Base-by-base conservation (phyloP, 192 early-diverging fungal genomes). In the Dissophora globulifera region DNA sequence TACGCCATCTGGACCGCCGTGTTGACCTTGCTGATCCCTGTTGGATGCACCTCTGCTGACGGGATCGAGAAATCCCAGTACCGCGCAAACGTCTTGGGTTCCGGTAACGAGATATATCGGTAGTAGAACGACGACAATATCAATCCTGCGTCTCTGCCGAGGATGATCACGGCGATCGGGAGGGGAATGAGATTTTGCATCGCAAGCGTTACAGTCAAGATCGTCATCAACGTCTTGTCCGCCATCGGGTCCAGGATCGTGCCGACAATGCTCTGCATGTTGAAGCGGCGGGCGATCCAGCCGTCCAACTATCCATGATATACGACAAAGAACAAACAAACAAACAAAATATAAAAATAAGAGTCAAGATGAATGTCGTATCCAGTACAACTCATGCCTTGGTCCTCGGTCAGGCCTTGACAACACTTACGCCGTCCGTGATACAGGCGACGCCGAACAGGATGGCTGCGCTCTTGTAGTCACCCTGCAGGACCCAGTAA, bases 151-250 rank as follows among this genome's bases (percentile, higher is more conserved):
- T 99, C 97, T 3, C 97, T 83, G 3, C 90, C 93, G 12, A 99
- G 75, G 60, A 99, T 99, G 1, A 97, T 61, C 8, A 69, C 80
- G 1, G 93, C 94, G 46, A 99, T 82, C 1, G 87, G 80, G 9
- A 88, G 62, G 10, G 96, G 95, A 42, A 99, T 62, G 46, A 95
- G 65, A 15, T 83, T 85, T 16, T 88, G 83, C 69, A 86, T 87
- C 7, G 85, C 86, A 35, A 97, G 75, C 15, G 92, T 88, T 16
- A 97, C 78, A 15, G 93, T 93, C 59, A 99, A 61, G 17, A 91
- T 88, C 0, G 96, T 96, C 94, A 97, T 96, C 17, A 97, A 70
- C 4, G 90, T 85, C 74, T 97, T 99, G 80, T 99, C 97, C 17
- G 95, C 95, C 11, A 90, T 90, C 5, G 97, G 97, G 78, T 99